Conservation (phyloP, 2,329 filamentous ascomycete species). For the Phaeosphaeriaceae sp. region DNA sequence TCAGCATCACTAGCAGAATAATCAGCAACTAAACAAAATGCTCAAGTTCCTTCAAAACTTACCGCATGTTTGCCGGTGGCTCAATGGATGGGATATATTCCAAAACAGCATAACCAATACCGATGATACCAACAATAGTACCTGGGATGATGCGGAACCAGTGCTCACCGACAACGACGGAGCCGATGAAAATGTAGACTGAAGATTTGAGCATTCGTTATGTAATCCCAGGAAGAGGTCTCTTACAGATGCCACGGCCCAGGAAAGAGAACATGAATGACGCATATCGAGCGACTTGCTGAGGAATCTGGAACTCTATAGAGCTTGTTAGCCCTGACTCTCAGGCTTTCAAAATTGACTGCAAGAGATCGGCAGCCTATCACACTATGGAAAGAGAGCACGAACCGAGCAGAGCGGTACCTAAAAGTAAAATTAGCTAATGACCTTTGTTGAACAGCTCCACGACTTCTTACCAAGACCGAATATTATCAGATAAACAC, state of each 20-base stretch:
- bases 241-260: constrained; percentile 89
- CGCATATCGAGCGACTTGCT: constrained; percentile 89
- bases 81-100: constrained; percentile 60
- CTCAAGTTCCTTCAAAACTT: constrained; percentile 10
- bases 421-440: constrained; percentile 50
- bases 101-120: constrained; percentile 71
- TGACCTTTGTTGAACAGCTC: too few species aligned
- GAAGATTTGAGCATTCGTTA: constrained; percentile 13
- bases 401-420: constrained; percentile 63
- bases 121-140: constrained; percentile 76
- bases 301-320: constrained; percentile 89
- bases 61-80: constrained; percentile 61
- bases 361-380: neutral
- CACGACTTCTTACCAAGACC: constrained; percentile 68
- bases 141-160: constrained; percentile 77
- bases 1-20: constrained; percentile 54
- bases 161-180: constrained; percentile 74
- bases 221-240: neutral
- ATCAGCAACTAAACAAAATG: constrained; percentile 5
- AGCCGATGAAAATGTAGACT: constrained; percentile 98
- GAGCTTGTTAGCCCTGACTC: constrained; percentile 8
- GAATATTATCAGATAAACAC: constrained; percentile 88
- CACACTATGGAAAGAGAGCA: constrained; percentile 1
- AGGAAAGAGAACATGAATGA: constrained; percentile 98
- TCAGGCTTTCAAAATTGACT: neutral